Percentiles rank a stretch among this genome's conserved stretches.
These are phyloP conservation scores for Pachysolen tannophilus DNA, from an alignment of 805 yeast species.

Conservation along the genomic window DNA sequence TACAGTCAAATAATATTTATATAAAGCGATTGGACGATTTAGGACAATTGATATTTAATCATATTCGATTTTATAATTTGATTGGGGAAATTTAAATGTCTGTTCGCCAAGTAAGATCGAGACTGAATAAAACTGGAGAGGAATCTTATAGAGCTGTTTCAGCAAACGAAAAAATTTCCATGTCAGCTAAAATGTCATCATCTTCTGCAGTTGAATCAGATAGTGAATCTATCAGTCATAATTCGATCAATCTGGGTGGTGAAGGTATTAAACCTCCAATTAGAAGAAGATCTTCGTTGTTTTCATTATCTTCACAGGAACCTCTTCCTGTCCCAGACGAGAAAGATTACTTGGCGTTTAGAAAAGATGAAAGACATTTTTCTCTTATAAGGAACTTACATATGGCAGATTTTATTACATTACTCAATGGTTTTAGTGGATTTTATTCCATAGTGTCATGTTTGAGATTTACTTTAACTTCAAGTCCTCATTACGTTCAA, in stretches of 20 bases:
- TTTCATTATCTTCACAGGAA: slow-evolving; percentile 44
- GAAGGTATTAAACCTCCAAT: slow-evolving; percentile 25
- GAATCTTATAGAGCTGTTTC: no score
- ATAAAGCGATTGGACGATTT: no score
- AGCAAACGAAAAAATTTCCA: no score
- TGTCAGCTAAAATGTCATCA: no score
- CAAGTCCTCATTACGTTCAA: slow-evolving; percentile 62
- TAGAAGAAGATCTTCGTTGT: slow-evolving; percentile 46
- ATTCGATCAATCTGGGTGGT: background rate
- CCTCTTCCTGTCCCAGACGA: slow-evolving; percentile 74
- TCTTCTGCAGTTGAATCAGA: background rate
- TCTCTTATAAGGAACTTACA: slow-evolving; percentile 82
- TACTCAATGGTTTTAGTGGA: slow-evolving; percentile 90
- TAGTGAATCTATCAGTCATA: background rate
- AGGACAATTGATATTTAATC: no score
- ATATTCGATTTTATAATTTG: no score
- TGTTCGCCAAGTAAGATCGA: no score
- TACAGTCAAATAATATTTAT: no score
- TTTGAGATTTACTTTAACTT: slow-evolving; percentile 69
- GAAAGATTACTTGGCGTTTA: slow-evolving; percentile 69
- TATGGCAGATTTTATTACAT: slow-evolving; percentile 92
- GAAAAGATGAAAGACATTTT: slow-evolving; percentile 78
- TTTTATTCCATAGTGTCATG: slow-evolving; percentile 86
- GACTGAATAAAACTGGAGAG: no score
- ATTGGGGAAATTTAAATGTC: no score